These are phyloP conservation scores for Fusarium euwallaceae DNA, from an alignment of 2,329 filamentous ascomycete species.

Conservation along the genomic window DNA sequence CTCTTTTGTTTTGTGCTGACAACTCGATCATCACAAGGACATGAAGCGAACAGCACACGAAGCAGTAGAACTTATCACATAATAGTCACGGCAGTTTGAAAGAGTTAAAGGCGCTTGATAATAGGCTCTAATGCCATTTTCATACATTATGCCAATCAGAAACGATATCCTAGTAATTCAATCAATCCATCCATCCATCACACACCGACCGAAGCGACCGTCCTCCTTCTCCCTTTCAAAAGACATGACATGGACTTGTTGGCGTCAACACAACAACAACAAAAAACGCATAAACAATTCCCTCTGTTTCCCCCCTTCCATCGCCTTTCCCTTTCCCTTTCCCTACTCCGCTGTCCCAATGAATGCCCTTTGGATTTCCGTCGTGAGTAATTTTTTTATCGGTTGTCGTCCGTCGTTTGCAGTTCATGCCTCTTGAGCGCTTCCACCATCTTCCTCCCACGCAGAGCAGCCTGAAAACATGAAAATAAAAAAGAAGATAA, in stretches of 20 bases:
- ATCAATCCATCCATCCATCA: constrained; percentile 8
- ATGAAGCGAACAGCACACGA: constrained; percentile 9
- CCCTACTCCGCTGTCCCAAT: constrained; percentile 31
- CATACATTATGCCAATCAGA: constrained; percentile 44
- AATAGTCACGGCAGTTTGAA: constrained; percentile 7
- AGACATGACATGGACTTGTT: constrained; percentile 14
- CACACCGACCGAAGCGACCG: constrained; percentile 14
- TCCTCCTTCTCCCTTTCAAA: constrained; percentile 9
- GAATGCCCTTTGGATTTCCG: constrained; percentile 31
- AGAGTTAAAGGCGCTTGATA: constrained; percentile 7
- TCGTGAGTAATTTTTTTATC: constrained; percentile 36
- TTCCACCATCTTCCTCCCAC: constrained; percentile 24
- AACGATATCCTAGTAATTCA: constrained; percentile 43
- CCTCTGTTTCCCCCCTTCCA: constrained; percentile 8
- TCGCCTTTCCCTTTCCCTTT: constrained; percentile 11
- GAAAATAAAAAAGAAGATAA: neutral
- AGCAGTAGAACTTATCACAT: neutral
- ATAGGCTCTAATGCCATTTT: constrained; percentile 38
- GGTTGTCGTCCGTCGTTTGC: constrained; percentile 35
- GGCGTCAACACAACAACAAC: constrained; percentile 10
- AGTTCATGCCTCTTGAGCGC: constrained; percentile 34
- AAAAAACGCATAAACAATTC: constrained; percentile 23
- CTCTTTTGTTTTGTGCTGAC: constrained; percentile 16
- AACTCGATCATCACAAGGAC: constrained; percentile 37
- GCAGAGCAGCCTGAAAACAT: constrained; percentile 43